phyloP scores from a whole-genome alignment of 179 eudicot genomes.

The Amaranthus tricolor region DNA sequence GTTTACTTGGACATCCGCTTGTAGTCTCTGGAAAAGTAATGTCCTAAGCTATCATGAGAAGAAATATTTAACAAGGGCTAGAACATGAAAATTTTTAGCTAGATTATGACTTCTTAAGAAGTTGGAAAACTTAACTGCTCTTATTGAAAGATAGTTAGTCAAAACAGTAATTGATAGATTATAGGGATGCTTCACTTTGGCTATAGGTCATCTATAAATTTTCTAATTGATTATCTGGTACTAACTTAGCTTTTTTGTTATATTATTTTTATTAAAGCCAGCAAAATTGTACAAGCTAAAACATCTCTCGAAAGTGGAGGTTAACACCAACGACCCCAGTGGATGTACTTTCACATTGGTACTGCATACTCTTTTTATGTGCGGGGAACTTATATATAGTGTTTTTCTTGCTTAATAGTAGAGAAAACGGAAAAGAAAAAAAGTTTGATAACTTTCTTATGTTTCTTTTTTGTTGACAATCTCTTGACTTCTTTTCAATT shows the following conservation, averaged over 20 bases:
- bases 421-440: neutral
- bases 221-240: neutral
- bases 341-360: conserved; percentile 92
- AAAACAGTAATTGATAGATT: conserved; percentile 9
- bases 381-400: neutral
- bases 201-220: neutral
- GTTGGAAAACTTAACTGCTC: neutral
- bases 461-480: conserved; percentile 3
- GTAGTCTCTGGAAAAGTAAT: neutral
- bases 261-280: conserved; percentile 50
- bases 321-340: conserved; percentile 78
- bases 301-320: conserved; percentile 96
- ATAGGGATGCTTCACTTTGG: neutral
- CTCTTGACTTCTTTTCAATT: neutral
- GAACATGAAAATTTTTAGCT: neutral
- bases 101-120: neutral
- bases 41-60: neutral
- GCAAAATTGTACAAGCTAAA: conserved; percentile 93
- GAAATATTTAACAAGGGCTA: neutral
- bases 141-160: neutral
- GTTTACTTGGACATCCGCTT: neutral
- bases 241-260: conserved; percentile 13
- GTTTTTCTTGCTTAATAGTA: neutral
- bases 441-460: conserved; percentile 1
- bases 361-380: conserved; percentile 24